Evolutionary conservation across 2,329 filamentous ascomycete species (phyloP).

Genomic region (Colletotrichum phormii): DNA sequence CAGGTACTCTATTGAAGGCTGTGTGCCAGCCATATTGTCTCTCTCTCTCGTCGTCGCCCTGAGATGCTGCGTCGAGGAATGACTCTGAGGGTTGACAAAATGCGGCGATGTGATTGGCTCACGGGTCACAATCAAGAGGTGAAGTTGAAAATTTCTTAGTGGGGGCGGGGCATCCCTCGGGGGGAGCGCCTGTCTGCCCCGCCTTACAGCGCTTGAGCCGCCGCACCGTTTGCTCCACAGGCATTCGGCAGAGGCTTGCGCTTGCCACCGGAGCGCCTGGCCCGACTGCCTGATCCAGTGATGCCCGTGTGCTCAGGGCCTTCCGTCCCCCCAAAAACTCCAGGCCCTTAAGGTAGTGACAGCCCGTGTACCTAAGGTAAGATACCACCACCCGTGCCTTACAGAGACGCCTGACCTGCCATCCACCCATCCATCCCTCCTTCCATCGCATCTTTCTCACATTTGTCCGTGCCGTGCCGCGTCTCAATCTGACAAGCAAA

Average conservation of each 20-base stretch:
- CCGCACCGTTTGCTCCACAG: slow-evolving; percentile 32
- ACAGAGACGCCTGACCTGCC: not conserved
- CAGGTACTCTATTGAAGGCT: slow-evolving; percentile 63
- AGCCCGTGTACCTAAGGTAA: not conserved
- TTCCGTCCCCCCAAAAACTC: not conserved
- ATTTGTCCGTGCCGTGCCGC: slow-evolving; percentile 21
- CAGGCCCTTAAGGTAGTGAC: too few relatives aligned
- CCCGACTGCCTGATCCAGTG: not conserved
- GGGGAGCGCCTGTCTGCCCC: not conserved
- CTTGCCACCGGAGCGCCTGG: not conserved
- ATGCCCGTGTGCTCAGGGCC: not conserved
- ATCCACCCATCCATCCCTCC: not conserved
- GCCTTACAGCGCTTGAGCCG: slow-evolving; percentile 31
- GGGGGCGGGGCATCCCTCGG: slow-evolving; percentile 17
- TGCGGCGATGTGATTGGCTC: slow-evolving; percentile 51
- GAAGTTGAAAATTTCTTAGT: slow-evolving; percentile 38
- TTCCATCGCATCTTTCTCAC: slow-evolving; percentile 9
- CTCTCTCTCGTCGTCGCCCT: not conserved
- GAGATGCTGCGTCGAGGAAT: slow-evolving; percentile 36
- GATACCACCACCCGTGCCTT: slow-evolving; percentile 2
- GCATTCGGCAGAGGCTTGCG: slow-evolving; percentile 1
- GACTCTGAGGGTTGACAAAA: slow-evolving; percentile 49
- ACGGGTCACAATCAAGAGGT: slow-evolving; percentile 18
- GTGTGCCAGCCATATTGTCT: slow-evolving; percentile 39
- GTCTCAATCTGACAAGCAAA: slow-evolving; percentile 5